These are phyloP conservation scores for Saccharum spontaneum DNA, from an alignment of 176 grass and related monocot species.

Conservation along the genomic window DNA sequence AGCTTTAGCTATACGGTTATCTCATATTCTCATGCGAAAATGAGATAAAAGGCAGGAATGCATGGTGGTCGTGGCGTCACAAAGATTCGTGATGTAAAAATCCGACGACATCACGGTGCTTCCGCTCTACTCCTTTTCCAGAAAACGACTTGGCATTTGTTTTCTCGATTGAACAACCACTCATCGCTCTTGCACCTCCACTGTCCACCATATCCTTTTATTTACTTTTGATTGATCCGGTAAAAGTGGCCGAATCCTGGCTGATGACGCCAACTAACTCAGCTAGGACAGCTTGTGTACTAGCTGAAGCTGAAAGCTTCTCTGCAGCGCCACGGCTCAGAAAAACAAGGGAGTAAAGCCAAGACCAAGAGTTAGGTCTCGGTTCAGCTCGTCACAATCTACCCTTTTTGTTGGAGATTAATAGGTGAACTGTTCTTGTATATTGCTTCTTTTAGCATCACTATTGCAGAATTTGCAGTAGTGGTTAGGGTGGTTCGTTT, in stretches of 20 bases:
- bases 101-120: background rate
- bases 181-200: background rate
- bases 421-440: background rate
- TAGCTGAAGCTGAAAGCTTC: background rate
- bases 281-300: background rate
- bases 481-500: constrained; percentile 20
- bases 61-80: background rate
- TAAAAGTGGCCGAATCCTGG: background rate
- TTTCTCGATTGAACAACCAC: constrained; percentile 13
- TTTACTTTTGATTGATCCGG: background rate
- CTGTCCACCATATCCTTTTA: background rate
- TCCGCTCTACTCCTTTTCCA: background rate
- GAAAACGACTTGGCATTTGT: background rate
- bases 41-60: background rate
- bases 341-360: background rate
- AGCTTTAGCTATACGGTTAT: no score
- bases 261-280: background rate
- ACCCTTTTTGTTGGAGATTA: background rate
- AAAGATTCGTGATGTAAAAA: background rate
- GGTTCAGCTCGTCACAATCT: background rate
- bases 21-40: background rate
- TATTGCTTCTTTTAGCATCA: background rate
- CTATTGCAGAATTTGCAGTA: background rate
- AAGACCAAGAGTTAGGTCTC: background rate
- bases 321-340: background rate